Percentiles rank a stretch among this genome's conserved stretches.
Conservation (phyloP, 1,139 yeast species). For the Dujonia santamariae region DNA sequence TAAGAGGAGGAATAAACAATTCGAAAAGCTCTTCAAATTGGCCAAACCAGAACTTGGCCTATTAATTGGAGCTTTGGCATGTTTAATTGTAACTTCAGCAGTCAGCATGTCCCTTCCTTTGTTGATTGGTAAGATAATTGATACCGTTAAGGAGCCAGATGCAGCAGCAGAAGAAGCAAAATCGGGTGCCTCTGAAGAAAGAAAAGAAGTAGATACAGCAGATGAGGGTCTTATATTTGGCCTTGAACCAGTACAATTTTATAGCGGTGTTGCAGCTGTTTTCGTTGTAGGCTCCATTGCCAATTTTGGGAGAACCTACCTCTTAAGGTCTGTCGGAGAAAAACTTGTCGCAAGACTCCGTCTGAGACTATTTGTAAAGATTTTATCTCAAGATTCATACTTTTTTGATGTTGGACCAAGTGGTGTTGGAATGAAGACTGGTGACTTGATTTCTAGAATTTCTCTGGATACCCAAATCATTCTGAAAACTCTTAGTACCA, state of each 20-base stretch:
- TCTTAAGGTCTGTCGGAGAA: slow-evolving; percentile 79
- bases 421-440: slow-evolving; percentile 62
- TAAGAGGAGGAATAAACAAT: too few relatives aligned
- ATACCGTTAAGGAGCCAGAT: slow-evolving; percentile 27
- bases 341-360: slow-evolving; percentile 80
- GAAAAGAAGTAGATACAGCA: slow-evolving; percentile 35
- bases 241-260: slow-evolving; percentile 31
- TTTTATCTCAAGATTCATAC: slow-evolving; percentile 84
- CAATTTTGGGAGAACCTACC: slow-evolving; percentile 74
- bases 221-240: slow-evolving; percentile 25
- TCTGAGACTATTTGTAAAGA: slow-evolving; percentile 69
- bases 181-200: slow-evolving; percentile 36
- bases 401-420: slow-evolving; percentile 79
- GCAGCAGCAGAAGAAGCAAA: slow-evolving; percentile 22
- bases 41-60: slow-evolving; percentile 39
- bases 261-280: slow-evolving; percentile 38
- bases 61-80: slow-evolving; percentile 49
- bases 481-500: slow-evolving; percentile 81
- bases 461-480: slow-evolving; percentile 91
- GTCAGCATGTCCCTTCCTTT: slow-evolving; percentile 70
- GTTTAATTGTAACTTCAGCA: slow-evolving; percentile 54
- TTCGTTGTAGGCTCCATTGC: slow-evolving; percentile 71
- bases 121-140: slow-evolving; percentile 70
- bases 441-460: slow-evolving; percentile 85
- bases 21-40: slow-evolving; percentile 26